Evolutionary conservation across 164 flowering plant species (phyloP).

Genomic region (Berberis thunbergii): DNA sequence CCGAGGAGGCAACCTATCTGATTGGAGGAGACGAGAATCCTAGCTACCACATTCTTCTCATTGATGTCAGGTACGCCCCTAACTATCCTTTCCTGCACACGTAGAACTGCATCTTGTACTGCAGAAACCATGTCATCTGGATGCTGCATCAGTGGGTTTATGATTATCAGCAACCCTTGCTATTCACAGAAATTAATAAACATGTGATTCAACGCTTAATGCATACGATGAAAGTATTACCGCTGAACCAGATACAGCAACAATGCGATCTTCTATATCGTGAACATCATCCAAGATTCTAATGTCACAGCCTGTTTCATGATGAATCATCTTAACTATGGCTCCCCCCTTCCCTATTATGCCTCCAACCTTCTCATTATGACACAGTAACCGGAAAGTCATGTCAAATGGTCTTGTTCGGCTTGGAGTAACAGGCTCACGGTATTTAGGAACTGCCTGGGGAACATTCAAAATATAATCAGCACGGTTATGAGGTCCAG

Average conservation of each 20-base stretch:
- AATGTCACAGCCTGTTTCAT: constrained; percentile 92
- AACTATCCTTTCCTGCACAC: constrained; percentile 66
- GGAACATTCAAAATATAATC: constrained; percentile 32
- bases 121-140: constrained; percentile 86
- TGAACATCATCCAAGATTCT: constrained; percentile 50
- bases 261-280: constrained; percentile 71
- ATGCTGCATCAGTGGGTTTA: constrained; percentile 45
- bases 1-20: constrained; percentile 93
- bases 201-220: no score
- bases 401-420: constrained; percentile 45
- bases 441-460: constrained; percentile 29
- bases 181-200: neutral
- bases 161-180: neutral
- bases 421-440: constrained; percentile 32
- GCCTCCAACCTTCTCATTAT: constrained; percentile 66
- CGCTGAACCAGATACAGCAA: constrained; percentile 73
- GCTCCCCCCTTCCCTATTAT: constrained; percentile 88
- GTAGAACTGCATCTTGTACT: constrained; percentile 84
- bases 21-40: constrained; percentile 65
- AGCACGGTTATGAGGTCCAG: constrained; percentile 39
- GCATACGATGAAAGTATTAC: constrained; percentile 26
- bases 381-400: constrained; percentile 60
- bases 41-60: constrained; percentile 43
- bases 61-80: constrained; percentile 50
- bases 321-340: constrained; percentile 53